phyloP scores from a whole-genome alignment of 148 eudicot genomes.

The Oxyria digyna region DNA sequence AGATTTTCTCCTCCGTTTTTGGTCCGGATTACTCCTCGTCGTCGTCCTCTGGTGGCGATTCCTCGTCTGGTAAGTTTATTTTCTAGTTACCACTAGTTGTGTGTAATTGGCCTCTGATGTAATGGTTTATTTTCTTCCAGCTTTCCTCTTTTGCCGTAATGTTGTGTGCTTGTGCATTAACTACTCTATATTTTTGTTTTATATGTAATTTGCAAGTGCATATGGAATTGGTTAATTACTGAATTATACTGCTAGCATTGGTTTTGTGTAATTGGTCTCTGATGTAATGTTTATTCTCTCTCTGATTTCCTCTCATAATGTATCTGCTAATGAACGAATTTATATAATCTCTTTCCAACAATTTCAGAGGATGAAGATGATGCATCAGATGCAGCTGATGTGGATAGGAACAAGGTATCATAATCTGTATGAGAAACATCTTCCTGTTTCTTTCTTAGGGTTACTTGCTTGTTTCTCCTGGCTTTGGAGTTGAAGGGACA shows the following conservation, averaged over 20 bases:
- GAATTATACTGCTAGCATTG: too few species aligned
- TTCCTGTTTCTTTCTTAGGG: too few species aligned
- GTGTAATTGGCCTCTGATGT: neutral
- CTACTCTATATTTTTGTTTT: too few species aligned
- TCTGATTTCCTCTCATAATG: neutral
- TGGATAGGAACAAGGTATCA: neutral
- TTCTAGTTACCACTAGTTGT: neutral
- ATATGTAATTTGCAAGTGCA: too few species aligned
- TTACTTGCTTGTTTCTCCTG: neutral
- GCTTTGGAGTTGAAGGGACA: neutral
- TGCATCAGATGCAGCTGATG: slow-evolving; percentile 2
- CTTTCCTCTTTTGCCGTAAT: too few species aligned
- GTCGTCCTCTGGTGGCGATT: slow-evolving; percentile 22
- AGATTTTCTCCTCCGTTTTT: slow-evolving; percentile 38
- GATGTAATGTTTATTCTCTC: too few species aligned
- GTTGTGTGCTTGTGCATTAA: too few species aligned
- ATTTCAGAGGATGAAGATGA: neutral
- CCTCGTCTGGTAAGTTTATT: slow-evolving; percentile 19
- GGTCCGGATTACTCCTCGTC: slow-evolving; percentile 26
- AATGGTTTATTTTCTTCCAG: neutral
- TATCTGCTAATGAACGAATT: neutral
- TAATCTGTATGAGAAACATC: neutral
- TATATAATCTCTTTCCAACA: neutral
- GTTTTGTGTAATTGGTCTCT: too few species aligned
- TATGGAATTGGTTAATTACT: too few species aligned